A percentile compares a stretch with the other conserved stretches of the same genome.
phyloP scores from a whole-genome alignment of 2,329 filamentous ascomycete species.

The Helotiales sp. region DNA sequence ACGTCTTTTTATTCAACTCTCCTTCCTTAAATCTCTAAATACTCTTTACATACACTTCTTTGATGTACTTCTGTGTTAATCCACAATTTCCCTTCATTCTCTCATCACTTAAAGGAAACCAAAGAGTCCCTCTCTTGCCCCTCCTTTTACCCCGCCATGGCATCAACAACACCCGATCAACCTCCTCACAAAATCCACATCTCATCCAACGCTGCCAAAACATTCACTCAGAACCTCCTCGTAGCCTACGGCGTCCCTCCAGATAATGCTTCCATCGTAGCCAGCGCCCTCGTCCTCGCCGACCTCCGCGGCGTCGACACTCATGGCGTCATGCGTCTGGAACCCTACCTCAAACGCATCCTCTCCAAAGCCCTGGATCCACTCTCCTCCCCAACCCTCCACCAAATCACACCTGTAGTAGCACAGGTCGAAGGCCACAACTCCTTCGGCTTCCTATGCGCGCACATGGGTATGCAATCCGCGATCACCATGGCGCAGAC shows the following conservation, averaged over 20 bases:
- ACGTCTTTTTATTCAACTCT: neutral
- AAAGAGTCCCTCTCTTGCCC: neutral
- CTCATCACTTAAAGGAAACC: neutral
- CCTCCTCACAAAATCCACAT: slow-evolving; percentile 14
- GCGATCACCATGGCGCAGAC: slow-evolving; percentile 69
- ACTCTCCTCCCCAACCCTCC: slow-evolving; percentile 60
- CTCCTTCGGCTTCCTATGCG: slow-evolving; percentile 76
- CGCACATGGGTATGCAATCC: slow-evolving; percentile 66
- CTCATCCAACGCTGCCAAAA: slow-evolving; percentile 10
- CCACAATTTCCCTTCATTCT: neutral
- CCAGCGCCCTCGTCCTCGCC: slow-evolving; percentile 72
- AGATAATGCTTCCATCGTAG: slow-evolving; percentile 64
- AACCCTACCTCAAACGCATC: slow-evolving; percentile 76
- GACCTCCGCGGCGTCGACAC: slow-evolving; percentile 82
- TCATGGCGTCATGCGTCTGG: slow-evolving; percentile 78
- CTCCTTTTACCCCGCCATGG: slow-evolving; percentile 9
- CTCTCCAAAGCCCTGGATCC: slow-evolving; percentile 71
- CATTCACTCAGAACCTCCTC: slow-evolving; percentile 3
- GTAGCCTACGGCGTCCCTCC: slow-evolving; percentile 58
- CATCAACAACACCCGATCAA: neutral
- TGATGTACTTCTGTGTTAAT: neutral
- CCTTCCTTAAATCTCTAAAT: neutral
- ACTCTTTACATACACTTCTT: neutral
- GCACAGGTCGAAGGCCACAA: slow-evolving; percentile 65
- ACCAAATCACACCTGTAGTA: slow-evolving; percentile 71